Base-by-base conservation (phyloP, 345 rosid genomes). In the Clausena lansium region DNA sequence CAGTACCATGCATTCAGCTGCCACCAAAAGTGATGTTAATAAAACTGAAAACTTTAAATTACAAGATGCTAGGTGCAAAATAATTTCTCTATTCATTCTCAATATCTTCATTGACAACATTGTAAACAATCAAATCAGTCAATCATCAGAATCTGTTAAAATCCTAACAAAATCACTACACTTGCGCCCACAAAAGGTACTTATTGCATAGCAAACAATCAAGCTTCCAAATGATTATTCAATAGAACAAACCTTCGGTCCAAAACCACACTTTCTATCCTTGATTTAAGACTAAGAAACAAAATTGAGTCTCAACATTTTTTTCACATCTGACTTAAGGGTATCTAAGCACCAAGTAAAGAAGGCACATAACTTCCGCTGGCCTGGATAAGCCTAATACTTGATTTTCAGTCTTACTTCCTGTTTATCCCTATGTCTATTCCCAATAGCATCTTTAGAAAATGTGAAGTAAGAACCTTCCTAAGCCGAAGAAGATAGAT, bases 1-100 rank as follows among this genome's bases (percentile, higher is more conserved):
- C 54, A 55, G 58, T 73, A 74, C 69, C 77, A 36, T 73, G 68
- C 83, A 84, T 84, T 74, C 66, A 85, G 80, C 89, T 82, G 81
- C 73, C 9, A 9, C 32, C 22, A 61, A 20, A 78, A 15, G 4
- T 9, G 14, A 27, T 19, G 52, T 22, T 19, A 69, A 70, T 7
- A 67, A 73, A 66, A 9, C 9, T 0, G 71, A 61, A 75, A 0
- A 61, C 22, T 59, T 39, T 30, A 33, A 32, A 11, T 35, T 38
- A 30, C n/a, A 41, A 45, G 50, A 45, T 13, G 17, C 24, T 32
- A 41, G 7, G 55, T 19, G 41, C 28, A 35, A 10, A 24, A 36
- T 35, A n/a, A 4, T 67, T 41, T 24, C 41, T 71, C 9, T 30
- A n/a, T 13, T 3, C 50, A 33, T 57, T 41, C 25, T 30, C 32